These are phyloP conservation scores for Termitomyces sp. DNA, from an alignment of 768 basidiomycete species.

Conservation along the genomic window DNA sequence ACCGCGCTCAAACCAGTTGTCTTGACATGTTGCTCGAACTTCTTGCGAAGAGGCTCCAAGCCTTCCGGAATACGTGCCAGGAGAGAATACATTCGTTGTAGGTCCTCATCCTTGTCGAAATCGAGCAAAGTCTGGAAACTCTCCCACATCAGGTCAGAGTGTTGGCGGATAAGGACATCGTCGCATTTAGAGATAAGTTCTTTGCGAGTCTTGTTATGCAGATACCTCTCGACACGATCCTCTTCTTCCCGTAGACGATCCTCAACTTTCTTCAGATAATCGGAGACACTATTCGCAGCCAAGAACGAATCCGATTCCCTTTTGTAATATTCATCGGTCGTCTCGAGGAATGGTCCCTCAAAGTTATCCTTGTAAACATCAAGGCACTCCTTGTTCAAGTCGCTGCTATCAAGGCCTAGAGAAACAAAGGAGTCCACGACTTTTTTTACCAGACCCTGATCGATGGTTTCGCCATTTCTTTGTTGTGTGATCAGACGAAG, in stretches of 20 bases:
- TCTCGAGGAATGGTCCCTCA: conserved; percentile 82
- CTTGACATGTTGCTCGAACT: conserved; percentile 96
- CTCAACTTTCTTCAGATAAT: conserved; percentile 97
- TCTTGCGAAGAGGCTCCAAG: conserved; percentile 87
- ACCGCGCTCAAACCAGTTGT: conserved; percentile 83
- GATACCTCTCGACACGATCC: conserved; percentile 92
- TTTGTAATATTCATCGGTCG: conserved; percentile 92
- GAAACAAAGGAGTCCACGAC: conserved; percentile 98
- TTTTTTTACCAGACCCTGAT: conserved; percentile 94
- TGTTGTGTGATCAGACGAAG: conserved; percentile 89
- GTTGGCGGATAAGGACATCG: conserved; percentile 88
- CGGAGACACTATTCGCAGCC: conserved; percentile 87
- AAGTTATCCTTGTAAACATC: conserved; percentile 96
- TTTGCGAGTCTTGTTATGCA: conserved; percentile 89
- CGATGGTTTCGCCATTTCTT: conserved; percentile 92
- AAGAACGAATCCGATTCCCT: conserved; percentile 92
- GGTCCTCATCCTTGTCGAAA: conserved; percentile 93
- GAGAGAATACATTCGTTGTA: conserved; percentile 95
- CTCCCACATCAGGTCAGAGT: conserved; percentile 89
- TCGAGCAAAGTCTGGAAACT: conserved; percentile 93
- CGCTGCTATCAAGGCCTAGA: conserved; percentile 86
- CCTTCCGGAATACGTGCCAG: conserved; percentile 93
- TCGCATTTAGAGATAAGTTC: conserved; percentile 86
- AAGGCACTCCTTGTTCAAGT: conserved; percentile 91
- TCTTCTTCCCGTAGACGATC: conserved; percentile 93